Conservation (phyloP, 2,329 filamentous ascomycete genomes). For the Ascochyta viciae-villosae region DNA sequence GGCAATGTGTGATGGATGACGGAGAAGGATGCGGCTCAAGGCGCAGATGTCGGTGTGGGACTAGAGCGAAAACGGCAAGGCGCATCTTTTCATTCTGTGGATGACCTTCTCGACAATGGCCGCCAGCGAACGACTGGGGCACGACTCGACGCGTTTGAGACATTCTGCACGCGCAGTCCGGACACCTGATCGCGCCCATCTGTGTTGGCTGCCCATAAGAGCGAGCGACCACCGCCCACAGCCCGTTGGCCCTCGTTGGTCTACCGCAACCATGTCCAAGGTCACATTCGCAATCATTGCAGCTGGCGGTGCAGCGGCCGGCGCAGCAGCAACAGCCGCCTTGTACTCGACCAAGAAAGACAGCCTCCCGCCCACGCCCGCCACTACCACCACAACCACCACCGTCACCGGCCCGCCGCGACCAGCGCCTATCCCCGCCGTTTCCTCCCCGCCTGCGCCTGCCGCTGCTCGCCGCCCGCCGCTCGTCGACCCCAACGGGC, state of each 20-base stretch:
- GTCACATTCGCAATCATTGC: constrained; percentile 58
- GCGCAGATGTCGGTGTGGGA: constrained; percentile 15
- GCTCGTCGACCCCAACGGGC: constrained; percentile 58
- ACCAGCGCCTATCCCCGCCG: constrained; percentile 30
- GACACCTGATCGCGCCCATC: constrained; percentile 33
- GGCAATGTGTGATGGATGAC: not conserved
- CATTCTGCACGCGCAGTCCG: constrained; percentile 44
- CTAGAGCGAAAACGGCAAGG: constrained; percentile 9
- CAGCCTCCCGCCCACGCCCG: constrained; percentile 30
- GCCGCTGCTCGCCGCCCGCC: constrained; percentile 30
- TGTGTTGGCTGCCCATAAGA: constrained; percentile 25
- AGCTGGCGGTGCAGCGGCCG: constrained; percentile 56
- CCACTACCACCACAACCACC: constrained; percentile 48
- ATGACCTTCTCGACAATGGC: constrained; percentile 12
- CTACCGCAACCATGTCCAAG: constrained; percentile 54
- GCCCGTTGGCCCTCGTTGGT: constrained; percentile 1
- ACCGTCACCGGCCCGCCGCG: constrained; percentile 38
- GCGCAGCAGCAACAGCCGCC: constrained; percentile 58
- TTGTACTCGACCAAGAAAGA: constrained; percentile 51
- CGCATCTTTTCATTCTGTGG: constrained; percentile 10
- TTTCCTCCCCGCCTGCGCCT: constrained; percentile 37
- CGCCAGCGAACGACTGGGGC: constrained; percentile 22
- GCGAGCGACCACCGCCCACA: constrained; percentile 1
- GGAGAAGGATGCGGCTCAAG: constrained; percentile 10
- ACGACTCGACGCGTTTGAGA: constrained; percentile 47